phyloP scores from a whole-genome alignment of 257 asterid genomes.

The Solanum gracilifrons region DNA sequence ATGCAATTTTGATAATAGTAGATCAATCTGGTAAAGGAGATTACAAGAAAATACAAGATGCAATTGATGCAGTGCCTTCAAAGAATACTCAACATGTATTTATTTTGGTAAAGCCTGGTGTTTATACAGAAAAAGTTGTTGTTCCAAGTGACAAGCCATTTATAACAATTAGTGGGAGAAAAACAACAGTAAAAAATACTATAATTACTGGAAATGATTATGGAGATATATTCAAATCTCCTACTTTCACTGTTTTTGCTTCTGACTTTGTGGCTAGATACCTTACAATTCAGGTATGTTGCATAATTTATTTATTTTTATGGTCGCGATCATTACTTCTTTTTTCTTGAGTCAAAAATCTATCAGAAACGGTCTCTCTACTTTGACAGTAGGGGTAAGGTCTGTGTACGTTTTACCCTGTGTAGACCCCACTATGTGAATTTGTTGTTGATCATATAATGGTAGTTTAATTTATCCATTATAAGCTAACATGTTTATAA shows the following conservation, averaged over 20 bases:
- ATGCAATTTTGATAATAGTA: constrained; percentile 2
- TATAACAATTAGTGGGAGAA: constrained; percentile 25
- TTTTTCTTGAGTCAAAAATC: neutral
- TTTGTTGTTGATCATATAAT: neutral
- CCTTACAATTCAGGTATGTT: constrained; percentile 31
- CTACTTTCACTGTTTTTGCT: constrained; percentile 31
- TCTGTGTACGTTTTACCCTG: neutral
- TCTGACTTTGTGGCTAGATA: constrained; percentile 29
- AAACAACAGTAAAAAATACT: constrained; percentile 4
- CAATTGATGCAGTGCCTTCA: constrained; percentile 24
- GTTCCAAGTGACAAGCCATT: constrained; percentile 36
- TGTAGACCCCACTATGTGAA: neutral
- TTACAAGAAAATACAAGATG: constrained; percentile 23
- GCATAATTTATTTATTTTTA: neutral
- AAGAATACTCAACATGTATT: constrained; percentile 14
- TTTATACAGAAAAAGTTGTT: constrained; percentile 22
- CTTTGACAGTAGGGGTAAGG: too few relatives aligned
- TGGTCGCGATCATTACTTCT: neutral
- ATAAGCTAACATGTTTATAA: too few relatives aligned
- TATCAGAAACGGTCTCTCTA: neutral
- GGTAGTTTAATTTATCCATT: neutral
- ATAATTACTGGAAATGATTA: constrained; percentile 16
- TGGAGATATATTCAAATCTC: constrained; percentile 29
- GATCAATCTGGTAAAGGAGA: constrained; percentile 31
- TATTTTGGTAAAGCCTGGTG: constrained; percentile 18